Evolutionary conservation across 371 early-diverging fungal species (phyloP).

Genomic region (Mortierella sp.): DNA sequence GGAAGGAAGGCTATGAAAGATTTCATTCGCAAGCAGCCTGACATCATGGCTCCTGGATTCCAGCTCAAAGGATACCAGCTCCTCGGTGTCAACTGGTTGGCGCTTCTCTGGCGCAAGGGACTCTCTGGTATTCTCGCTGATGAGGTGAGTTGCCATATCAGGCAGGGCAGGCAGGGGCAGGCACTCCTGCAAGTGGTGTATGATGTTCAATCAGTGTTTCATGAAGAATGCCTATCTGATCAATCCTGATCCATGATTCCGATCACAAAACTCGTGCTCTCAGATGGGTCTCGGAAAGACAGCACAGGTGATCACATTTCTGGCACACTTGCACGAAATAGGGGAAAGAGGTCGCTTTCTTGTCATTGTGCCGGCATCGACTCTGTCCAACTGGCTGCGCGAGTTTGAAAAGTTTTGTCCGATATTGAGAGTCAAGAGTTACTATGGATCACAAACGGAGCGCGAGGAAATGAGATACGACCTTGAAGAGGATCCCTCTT

Average conservation of each 20-base stretch:
- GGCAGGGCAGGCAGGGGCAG: background rate
- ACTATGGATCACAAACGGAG: constrained; percentile 79
- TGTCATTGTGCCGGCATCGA: constrained; percentile 92
- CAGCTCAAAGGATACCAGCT: constrained; percentile 92
- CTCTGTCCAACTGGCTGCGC: constrained; percentile 89
- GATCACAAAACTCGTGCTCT: background rate
- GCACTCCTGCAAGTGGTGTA: background rate
- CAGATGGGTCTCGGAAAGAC: constrained; percentile 99
- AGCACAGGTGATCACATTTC: constrained; percentile 91
- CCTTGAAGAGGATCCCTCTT: constrained; percentile 53
- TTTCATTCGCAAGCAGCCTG: constrained; percentile 66
- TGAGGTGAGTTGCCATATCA: constrained; percentile 68
- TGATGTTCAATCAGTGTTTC: background rate
- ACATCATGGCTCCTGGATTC: constrained; percentile 62
- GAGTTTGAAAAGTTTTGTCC: constrained; percentile 87
- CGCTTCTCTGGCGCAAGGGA: constrained; percentile 79
- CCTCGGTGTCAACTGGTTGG: constrained; percentile 94
- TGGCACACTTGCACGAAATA: constrained; percentile 72
- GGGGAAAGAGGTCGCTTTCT: constrained; percentile 78
- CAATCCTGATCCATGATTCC: background rate
- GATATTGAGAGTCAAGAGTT: constrained; percentile 67
- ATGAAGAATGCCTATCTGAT: background rate
- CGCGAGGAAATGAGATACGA: constrained; percentile 66
- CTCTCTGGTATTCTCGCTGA: constrained; percentile 92
- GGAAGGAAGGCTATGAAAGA: constrained; percentile 59